Conservation (phyloP, 139 green algal species). For the Micractinium sp. region DNA sequence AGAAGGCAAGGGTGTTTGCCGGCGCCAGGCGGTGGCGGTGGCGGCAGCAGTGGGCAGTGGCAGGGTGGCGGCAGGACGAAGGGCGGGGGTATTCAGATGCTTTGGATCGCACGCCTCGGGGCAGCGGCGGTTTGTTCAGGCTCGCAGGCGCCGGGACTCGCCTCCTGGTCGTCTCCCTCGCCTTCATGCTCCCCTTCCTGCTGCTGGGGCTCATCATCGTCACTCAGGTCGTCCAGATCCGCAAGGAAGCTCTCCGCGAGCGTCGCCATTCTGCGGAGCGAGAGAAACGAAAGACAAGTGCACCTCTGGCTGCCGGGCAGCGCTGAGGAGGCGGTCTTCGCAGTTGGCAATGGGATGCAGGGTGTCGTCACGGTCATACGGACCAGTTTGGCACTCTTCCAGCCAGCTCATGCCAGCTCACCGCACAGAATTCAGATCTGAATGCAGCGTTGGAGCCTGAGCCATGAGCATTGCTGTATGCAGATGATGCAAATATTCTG, state of each 20-base stretch:
- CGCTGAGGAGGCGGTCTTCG: too few species aligned
- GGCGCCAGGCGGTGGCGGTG: neutral
- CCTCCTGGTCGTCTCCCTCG: slow-evolving; percentile 52
- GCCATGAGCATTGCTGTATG: too few species aligned
- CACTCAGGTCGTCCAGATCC: slow-evolving; percentile 94
- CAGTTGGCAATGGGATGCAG: too few species aligned
- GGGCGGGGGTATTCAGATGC: neutral
- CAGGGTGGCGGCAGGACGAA: neutral
- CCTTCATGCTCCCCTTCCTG: slow-evolving; percentile 22
- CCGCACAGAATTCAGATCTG: too few species aligned
- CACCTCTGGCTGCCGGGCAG: too few species aligned
- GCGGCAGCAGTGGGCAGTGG: neutral
- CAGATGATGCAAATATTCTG: too few species aligned
- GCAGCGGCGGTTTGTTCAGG: too few species aligned
- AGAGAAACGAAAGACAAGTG: too few species aligned
- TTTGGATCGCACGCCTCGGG: neutral
- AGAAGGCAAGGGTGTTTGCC: neutral
- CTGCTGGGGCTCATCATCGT: slow-evolving; percentile 67
- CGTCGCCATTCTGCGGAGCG: slow-evolving; percentile 57
- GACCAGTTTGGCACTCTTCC: too few species aligned
- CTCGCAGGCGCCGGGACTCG: neutral
- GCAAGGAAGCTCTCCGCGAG: slow-evolving; percentile 95
- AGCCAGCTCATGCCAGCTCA: too few species aligned
- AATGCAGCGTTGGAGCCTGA: too few species aligned
- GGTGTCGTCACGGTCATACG: too few species aligned